These are phyloP conservation scores for Erodium texanum DNA, from an alignment of 441 rosid genomes.

Conservation along the genomic window DNA sequence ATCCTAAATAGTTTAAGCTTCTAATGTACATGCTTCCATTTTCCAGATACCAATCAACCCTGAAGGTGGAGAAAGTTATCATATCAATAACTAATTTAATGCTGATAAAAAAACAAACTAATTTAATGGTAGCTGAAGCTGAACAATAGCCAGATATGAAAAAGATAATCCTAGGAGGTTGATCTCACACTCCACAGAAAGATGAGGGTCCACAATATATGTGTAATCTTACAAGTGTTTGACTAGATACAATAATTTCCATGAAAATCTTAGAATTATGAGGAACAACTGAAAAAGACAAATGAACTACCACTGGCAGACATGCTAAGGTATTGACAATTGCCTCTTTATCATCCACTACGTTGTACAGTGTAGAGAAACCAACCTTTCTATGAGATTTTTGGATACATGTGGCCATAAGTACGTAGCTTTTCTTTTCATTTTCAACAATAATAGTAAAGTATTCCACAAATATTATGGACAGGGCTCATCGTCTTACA, in stretches of 20 bases:
- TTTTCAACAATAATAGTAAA: background rate
- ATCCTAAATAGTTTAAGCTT: background rate
- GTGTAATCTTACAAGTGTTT: background rate
- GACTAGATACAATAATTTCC: background rate
- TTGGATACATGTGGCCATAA: background rate
- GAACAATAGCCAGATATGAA: background rate
- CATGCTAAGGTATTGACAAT: constrained; percentile 1
- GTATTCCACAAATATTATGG: background rate
- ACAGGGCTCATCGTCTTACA: constrained; percentile 2
- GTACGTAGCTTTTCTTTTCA: background rate
- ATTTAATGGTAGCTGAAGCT: background rate
- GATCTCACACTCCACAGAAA: background rate
- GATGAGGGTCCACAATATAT: background rate
- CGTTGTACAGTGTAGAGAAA: background rate
- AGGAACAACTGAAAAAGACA: constrained; percentile 3
- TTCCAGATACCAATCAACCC: background rate
- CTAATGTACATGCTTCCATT: too few species aligned
- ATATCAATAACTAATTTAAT: background rate
- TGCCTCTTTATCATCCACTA: constrained; percentile 1
- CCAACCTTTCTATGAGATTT: background rate
- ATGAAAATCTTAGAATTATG: background rate
- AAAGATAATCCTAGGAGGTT: background rate
- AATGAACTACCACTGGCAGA: background rate
- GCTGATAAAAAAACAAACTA: too few species aligned
- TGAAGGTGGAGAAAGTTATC: background rate